A percentile compares a stretch with the other conserved stretches of the same genome.
phyloP scores from a whole-genome alignment of 441 rosid species.

The Adansonia madagascariensis region DNA sequence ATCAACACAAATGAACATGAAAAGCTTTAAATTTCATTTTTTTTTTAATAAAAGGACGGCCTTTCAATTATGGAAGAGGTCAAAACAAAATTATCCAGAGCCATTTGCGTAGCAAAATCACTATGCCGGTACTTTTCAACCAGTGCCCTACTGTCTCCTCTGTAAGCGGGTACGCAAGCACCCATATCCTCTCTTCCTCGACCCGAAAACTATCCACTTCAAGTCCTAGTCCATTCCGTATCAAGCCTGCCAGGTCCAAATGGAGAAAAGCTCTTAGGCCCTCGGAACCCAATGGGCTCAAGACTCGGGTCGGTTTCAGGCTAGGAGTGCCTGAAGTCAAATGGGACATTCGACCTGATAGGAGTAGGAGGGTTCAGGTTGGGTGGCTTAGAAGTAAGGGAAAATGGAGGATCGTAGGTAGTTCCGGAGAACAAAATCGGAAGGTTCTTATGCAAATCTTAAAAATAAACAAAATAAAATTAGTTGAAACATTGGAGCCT shows the following conservation, averaged over 20 bases:
- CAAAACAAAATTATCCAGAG: constrained; percentile 54
- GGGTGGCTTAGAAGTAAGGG: constrained; percentile 34
- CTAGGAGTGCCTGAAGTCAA: constrained; percentile 77
- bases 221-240: constrained; percentile 76
- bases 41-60: not conserved
- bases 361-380: constrained; percentile 29
- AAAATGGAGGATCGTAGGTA: constrained; percentile 66
- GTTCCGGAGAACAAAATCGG: constrained; percentile 38
- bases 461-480: not conserved
- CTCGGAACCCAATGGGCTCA: constrained; percentile 79
- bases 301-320: constrained; percentile 61
- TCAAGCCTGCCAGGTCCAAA: constrained; percentile 86
- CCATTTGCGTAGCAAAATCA: constrained; percentile 80
- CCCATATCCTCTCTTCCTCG: constrained; percentile 52
- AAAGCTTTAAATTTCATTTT: no score
- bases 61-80: not conserved
- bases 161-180: constrained; percentile 63
- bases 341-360: constrained; percentile 58
- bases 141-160: constrained; percentile 68
- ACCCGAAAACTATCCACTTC: constrained; percentile 42
- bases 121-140: constrained; percentile 80
- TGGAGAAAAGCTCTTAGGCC: constrained; percentile 82
- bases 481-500: not conserved
- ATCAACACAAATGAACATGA: no score
- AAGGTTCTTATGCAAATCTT: no score